These are phyloP conservation scores for Chaetomiaceae sp. DNA, from an alignment of 2,329 filamentous ascomycete species.

Conservation along the genomic window DNA sequence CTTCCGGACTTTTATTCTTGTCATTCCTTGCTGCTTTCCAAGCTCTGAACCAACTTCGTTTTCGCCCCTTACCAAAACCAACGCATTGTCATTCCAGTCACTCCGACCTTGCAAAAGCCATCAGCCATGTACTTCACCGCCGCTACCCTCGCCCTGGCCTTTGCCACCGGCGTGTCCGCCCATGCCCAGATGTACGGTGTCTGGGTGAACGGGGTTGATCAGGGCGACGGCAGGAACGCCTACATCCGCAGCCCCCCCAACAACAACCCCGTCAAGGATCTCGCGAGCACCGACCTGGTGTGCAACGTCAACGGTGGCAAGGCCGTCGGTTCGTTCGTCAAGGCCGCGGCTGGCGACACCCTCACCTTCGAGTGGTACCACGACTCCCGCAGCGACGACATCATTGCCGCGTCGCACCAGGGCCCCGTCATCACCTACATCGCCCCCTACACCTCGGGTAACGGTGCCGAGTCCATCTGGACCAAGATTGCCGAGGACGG, in stretches of 20 bases:
- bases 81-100: neutral
- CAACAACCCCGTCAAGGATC: constrained; percentile 39
- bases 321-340: constrained; percentile 32
- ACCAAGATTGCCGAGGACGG: constrained; percentile 36
- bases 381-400: constrained; percentile 32
- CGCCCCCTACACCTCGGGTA: constrained; percentile 29
- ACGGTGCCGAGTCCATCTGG: constrained; percentile 37
- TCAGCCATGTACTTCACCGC: constrained; percentile 35
- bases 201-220: constrained; percentile 44
- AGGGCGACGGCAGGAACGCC: constrained; percentile 36
- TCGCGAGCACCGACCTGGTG: constrained; percentile 33
- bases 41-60: neutral
- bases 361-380: constrained; percentile 37
- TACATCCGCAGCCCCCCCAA: constrained; percentile 42
- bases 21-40: neutral
- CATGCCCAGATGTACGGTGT: constrained; percentile 45
- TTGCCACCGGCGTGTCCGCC: constrained; percentile 37
- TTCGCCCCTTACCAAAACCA: neutral
- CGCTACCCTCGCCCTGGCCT: constrained; percentile 28
- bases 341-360: constrained; percentile 32
- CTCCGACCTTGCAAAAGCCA: constrained; percentile 13
- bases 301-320: constrained; percentile 37
- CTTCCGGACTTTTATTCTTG: neutral
- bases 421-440: constrained; percentile 38
- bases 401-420: constrained; percentile 27